Evolutionary conservation across 1,139 yeast species (phyloP).

Genomic region (Suhomyces chickasaworum): DNA sequence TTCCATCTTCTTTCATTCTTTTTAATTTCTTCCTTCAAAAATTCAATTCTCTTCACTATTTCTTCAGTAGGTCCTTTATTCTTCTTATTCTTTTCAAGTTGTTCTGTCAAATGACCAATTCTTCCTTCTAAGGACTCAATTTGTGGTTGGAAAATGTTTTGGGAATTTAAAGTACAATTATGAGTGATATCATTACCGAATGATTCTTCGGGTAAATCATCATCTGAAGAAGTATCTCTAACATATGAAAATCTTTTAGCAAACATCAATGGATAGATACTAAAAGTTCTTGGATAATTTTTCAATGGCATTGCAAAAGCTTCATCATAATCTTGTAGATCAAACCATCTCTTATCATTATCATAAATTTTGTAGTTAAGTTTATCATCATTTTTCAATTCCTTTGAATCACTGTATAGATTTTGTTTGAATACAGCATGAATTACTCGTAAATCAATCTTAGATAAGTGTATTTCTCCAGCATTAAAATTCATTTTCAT

Average conservation of each 20-base stretch:
- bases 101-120: slow-evolving; percentile 29
- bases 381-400: slow-evolving; percentile 12
- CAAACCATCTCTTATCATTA: slow-evolving; percentile 44
- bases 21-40: slow-evolving; percentile 28
- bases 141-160: slow-evolving; percentile 33
- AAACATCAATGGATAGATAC: slow-evolving; percentile 38
- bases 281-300: slow-evolving; percentile 25
- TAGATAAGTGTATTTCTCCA: slow-evolving; percentile 44
- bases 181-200: slow-evolving; percentile 37
- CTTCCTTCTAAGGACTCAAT: slow-evolving; percentile 31
- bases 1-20: slow-evolving; percentile 15
- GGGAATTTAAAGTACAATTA: slow-evolving; percentile 30
- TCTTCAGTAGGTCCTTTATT: slow-evolving; percentile 15
- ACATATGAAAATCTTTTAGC: slow-evolving; percentile 43
- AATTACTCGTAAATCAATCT: slow-evolving; percentile 44
- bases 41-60: slow-evolving; percentile 25
- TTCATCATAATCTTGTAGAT: slow-evolving; percentile 45
- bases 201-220: slow-evolving; percentile 17
- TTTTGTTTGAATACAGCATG: slow-evolving; percentile 35
- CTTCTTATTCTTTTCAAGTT: slow-evolving; percentile 19
- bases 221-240: slow-evolving; percentile 34
- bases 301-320: slow-evolving; percentile 34
- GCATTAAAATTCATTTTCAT: slow-evolving; percentile 49
- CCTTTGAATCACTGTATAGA: slow-evolving; percentile 20
- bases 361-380: slow-evolving; percentile 32